Conservation (phyloP, 1,139 yeast species). For the Pichia sp. region DNA sequence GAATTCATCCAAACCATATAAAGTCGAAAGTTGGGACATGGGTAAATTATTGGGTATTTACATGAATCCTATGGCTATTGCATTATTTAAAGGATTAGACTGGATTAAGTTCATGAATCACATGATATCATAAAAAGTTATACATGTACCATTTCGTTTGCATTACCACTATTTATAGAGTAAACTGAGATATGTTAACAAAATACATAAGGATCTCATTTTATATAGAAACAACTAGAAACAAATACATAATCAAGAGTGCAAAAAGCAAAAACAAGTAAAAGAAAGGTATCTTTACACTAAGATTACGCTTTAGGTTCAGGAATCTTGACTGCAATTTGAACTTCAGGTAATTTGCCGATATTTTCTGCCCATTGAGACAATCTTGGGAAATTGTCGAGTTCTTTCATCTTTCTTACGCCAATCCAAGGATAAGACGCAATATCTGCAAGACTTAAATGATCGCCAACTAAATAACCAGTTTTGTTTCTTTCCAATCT, state of each 20-base stretch:
- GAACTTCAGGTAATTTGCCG: slow-evolving; percentile 33
- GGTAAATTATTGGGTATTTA: slow-evolving; percentile 34
- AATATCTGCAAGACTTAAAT: slow-evolving; percentile 48
- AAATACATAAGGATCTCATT: neutral
- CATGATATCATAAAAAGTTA: neutral
- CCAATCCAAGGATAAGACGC: slow-evolving; percentile 37
- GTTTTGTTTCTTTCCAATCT: slow-evolving; percentile 39
- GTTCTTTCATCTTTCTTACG: slow-evolving; percentile 28
- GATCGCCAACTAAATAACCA: slow-evolving; percentile 51
- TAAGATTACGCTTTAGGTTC: slow-evolving; percentile 22
- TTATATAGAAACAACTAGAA: neutral
- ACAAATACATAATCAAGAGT: no score
- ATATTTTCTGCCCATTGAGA: slow-evolving; percentile 40
- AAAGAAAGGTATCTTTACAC: slow-evolving; percentile 22
- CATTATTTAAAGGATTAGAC: slow-evolving; percentile 35
- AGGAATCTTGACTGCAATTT: slow-evolving; percentile 30
- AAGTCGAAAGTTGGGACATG: slow-evolving; percentile 35
- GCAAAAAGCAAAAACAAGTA: neutral
- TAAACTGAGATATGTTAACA: neutral
- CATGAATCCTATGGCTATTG: slow-evolving; percentile 38
- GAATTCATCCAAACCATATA: slow-evolving; percentile 28
- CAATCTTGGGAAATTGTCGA: slow-evolving; percentile 38
- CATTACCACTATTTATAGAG: neutral
- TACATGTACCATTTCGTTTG: no score
- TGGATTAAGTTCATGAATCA: slow-evolving; percentile 20